Evolutionary conservation across 2,329 filamentous ascomycete species (phyloP), one percentile per base, ranked within the genome.

Genomic region (Mycocentrospora acerina): DNA sequence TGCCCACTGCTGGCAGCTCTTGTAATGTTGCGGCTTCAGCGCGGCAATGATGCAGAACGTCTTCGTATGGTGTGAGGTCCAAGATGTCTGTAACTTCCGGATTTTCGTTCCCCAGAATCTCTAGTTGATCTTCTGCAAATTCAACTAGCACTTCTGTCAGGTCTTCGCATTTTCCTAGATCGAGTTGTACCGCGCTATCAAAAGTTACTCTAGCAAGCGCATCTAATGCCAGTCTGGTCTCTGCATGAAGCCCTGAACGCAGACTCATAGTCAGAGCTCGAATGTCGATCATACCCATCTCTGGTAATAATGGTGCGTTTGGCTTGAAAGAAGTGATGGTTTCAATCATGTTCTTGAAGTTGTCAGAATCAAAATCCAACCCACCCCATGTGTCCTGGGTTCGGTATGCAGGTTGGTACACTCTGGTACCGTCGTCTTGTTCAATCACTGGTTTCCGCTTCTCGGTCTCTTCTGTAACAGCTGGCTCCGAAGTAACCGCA

Each of bases 221-320:
- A 64, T 97, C 93, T 29, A 98, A 73, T 2, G 91, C 91, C 46
- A 95, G 71, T 8, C 91, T 83, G n/a, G 95, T 85, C 69, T 98
- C 93, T 4, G 83, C 83, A 55, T 90, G 85, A 29, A 97, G 86
- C 1, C 91, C 91, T 37, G 87, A 94, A 61, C 95, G 90, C 25
- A 98, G 73, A 57, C 89, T 90, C 73, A 90, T 86, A 1, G 85
- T 95, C 27, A 98, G 76, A 14, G 91, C 90, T 51, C 90, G 85
- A 18, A 97, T 85, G 59, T 98, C 91, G 48, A 97, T 87, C 14
- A 89, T 79, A 7, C 91, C 93, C 35, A 97, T 76, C 55, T 97
- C 90, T 15, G 78, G 73, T 13, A 90, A 76, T 2, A 76, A 72
- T 0, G 93, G 91, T 25, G 90, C 76, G 40, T 87, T 85, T 0